Percentiles rank a stretch among this genome's conserved stretches.
Evolutionary conservation across 202 grass and related monocot species (phyloP).

Genomic region (Zoysia matrella): DNA sequence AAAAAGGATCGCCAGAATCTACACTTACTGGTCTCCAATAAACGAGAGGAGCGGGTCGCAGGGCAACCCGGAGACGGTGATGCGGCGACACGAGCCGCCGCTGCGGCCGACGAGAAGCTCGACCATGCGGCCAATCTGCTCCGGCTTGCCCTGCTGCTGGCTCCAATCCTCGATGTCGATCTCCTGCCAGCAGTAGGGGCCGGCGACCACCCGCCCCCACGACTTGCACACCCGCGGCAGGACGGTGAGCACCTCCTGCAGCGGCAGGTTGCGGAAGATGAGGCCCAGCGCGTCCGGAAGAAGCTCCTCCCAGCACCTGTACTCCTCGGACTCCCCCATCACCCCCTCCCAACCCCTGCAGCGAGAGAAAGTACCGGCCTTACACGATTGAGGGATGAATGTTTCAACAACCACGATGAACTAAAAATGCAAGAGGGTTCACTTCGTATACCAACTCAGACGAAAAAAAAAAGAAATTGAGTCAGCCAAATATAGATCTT

Average conservation of each 20-base stretch:
- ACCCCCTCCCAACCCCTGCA: conserved; percentile 5
- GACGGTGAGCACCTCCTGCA: too few species aligned
- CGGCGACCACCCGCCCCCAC: too few species aligned
- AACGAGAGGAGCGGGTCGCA: conserved; percentile 29
- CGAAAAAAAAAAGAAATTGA: not conserved
- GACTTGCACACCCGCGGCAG: too few species aligned
- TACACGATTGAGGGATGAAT: conserved; percentile 26
- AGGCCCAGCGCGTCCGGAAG: conserved; percentile 94
- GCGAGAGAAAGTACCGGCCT: conserved; percentile 13
- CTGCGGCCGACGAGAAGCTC: conserved; percentile 73
- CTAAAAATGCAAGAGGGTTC: not conserved
- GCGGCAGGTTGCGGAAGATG: conserved; percentile 31
- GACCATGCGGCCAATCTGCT: conserved; percentile 82
- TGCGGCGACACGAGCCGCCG: not conserved
- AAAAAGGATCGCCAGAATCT: not conserved
- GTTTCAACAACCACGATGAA: conserved; percentile 47
- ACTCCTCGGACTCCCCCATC: conserved; percentile 72
- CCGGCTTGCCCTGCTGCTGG: conserved; percentile 73
- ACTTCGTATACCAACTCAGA: not conserved
- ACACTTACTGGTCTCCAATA: conserved; percentile 84
- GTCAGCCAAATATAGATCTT: conserved; percentile 10
- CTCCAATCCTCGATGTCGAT: conserved; percentile 98
- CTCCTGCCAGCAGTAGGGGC: conserved; percentile 52
- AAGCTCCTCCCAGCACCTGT: conserved; percentile 83
- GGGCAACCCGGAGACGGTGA: too few species aligned